A percentile compares a stretch with the other conserved stretches of the same genome.
phyloP scores from a whole-genome alignment of 129 eudicot genomes.

The Helichrysum umbraculigerum region DNA sequence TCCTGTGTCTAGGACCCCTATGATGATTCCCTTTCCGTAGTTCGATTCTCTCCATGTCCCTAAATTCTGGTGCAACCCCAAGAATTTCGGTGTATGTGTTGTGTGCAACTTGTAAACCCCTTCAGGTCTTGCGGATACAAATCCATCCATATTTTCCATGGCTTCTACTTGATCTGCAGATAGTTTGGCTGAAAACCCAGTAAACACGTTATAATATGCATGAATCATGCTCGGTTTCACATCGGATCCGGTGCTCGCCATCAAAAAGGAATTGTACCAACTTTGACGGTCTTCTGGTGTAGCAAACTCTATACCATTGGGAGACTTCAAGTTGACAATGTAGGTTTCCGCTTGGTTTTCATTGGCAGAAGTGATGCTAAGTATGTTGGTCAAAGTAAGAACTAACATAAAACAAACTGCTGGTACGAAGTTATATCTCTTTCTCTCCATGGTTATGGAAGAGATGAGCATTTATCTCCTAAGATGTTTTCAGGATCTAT shows the following conservation, averaged over 20 bases:
- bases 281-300: conserved; percentile 28
- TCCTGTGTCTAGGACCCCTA: no score
- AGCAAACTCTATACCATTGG: conserved; percentile 3
- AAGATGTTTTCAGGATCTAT: conserved; percentile 18
- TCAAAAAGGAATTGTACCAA: conserved; percentile 33
- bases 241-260: conserved; percentile 3
- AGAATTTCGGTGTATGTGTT: no score
- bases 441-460: conserved; percentile 29
- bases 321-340: no score
- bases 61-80: no score
- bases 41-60: no score
- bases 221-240: conserved; percentile 30
- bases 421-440: conserved; percentile 17
- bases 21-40: no score
- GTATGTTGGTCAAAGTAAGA: conserved; percentile 27
- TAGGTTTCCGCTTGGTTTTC: conserved; percentile 29
- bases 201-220: conserved; percentile 39
- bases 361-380: conserved; percentile 7
- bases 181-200: conserved; percentile 40
- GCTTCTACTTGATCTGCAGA: conserved; percentile 33
- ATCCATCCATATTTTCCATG: conserved; percentile 39
- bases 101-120: no score
- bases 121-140: no score
- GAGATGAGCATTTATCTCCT: conserved; percentile 1
- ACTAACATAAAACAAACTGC: conserved; percentile 1